A percentile compares a stretch with the other conserved stretches of the same genome.
Conservation (phyloP, 2,329 filamentous ascomycete species). For the Tricladium varicosporioides region DNA sequence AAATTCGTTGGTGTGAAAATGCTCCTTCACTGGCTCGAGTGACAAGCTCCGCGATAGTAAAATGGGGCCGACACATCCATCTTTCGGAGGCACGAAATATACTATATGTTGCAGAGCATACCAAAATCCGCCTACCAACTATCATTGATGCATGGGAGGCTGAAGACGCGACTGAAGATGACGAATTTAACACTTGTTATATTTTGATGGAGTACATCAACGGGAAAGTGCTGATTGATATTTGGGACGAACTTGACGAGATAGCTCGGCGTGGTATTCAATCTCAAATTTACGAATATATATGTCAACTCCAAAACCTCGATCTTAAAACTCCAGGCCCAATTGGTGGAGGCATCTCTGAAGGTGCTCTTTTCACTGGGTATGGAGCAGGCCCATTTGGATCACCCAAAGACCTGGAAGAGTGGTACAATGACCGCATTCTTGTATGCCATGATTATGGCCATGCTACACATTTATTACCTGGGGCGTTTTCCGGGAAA, state of each 20-base stretch:
- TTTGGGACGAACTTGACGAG: slow-evolving; percentile 12
- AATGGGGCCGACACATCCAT: slow-evolving; percentile 11
- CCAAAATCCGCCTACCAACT: slow-evolving; percentile 10
- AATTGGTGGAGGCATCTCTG: slow-evolving; percentile 11
- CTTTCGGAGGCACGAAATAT: slow-evolving; percentile 15
- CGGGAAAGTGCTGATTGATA: slow-evolving; percentile 9
- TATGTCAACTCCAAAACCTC: slow-evolving; percentile 8
- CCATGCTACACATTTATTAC: background rate
- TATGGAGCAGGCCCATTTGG: slow-evolving; percentile 16
- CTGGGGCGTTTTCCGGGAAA: slow-evolving; percentile 6
- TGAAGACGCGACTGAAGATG: slow-evolving; percentile 7
- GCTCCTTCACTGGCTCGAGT: slow-evolving; percentile 10
- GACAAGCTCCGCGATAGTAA: slow-evolving; percentile 13
- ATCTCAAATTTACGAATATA: slow-evolving; percentile 10
- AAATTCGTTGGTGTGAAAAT: background rate
- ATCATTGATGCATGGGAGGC: slow-evolving; percentile 18
- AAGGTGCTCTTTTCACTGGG: slow-evolving; percentile 14
- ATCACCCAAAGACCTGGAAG: slow-evolving; percentile 15
- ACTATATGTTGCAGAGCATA: slow-evolving; percentile 11
- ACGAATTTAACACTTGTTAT: slow-evolving; percentile 14
- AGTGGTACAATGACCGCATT: slow-evolving; percentile 17
- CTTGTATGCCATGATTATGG: slow-evolving; percentile 15
- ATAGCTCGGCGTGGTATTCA: slow-evolving; percentile 3
- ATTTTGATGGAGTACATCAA: slow-evolving; percentile 17
- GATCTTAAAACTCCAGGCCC: slow-evolving; percentile 11